Conservation (phyloP, 345 rosid species). For the Trapa incisa region DNA sequence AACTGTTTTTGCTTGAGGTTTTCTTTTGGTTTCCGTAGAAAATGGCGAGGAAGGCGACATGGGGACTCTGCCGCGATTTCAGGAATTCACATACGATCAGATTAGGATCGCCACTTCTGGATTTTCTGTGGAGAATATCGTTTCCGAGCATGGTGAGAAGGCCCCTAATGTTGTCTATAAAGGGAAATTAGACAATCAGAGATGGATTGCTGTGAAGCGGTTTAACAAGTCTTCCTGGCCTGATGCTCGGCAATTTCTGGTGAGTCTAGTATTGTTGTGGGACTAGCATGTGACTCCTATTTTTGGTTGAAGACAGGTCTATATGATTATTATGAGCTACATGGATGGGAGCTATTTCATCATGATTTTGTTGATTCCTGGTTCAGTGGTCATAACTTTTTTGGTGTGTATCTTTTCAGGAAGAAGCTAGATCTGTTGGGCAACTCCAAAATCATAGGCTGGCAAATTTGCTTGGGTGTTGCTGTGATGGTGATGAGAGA, state of each 20-base stretch:
- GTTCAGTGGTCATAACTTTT: neutral
- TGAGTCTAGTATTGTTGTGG: slow-evolving; percentile 7
- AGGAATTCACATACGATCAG: slow-evolving; percentile 59
- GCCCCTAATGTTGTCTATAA: slow-evolving; percentile 86
- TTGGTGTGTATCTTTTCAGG: slow-evolving; percentile 22
- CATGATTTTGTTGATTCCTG: neutral
- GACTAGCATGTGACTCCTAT: neutral
- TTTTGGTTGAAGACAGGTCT: too few relatives aligned
- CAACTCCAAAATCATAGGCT: slow-evolving; percentile 59
- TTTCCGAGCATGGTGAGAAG: slow-evolving; percentile 87
- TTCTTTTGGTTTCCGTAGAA: slow-evolving; percentile 21
- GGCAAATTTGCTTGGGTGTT: slow-evolving; percentile 84
- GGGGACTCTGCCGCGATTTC: slow-evolving; percentile 34
- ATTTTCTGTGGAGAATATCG: slow-evolving; percentile 81
- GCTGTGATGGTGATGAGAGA: slow-evolving; percentile 80
- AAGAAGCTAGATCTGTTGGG: slow-evolving; percentile 88
- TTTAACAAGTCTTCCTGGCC: slow-evolving; percentile 89
- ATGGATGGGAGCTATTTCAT: neutral
- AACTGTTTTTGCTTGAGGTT: neutral
- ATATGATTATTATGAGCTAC: neutral
- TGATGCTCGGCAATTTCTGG: slow-evolving; percentile 72
- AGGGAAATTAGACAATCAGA: slow-evolving; percentile 73
- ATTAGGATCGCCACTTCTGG: slow-evolving; percentile 73
- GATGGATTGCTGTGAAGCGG: slow-evolving; percentile 75
- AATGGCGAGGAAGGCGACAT: slow-evolving; percentile 33